Evolutionary conservation across 139 green algal genomes (phyloP), one percentile per base, ranked within the genome.

Genomic region (Chlorella sp.): DNA sequence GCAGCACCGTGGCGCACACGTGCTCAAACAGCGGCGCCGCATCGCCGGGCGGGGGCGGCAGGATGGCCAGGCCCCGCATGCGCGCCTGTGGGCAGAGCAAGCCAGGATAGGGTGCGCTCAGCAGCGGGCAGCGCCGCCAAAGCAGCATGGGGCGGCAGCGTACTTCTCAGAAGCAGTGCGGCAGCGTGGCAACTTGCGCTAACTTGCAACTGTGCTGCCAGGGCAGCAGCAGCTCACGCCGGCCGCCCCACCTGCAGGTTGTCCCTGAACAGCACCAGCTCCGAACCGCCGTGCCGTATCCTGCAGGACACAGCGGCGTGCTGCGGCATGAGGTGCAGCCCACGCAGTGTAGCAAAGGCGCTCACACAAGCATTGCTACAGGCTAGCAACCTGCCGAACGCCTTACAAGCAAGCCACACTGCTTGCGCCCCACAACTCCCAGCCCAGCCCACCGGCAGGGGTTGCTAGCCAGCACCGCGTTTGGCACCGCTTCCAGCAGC

Each of bases 1-100:
- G 95, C 86, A 98, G 89, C 67, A 99, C 77, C 48, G 96, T 99
- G 44, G 90, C 87, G 20, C 88, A 87, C 30, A 97, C 73, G 77
- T 98, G 93, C 41, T 91, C 76, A 84, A 92, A 88, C 20, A 86
- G 32, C 62, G 80, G 76, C 30, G 70, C 64, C 22, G 69, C 89
- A 43, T 80, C 84, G 73, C 5, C 78, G 85, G 83, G 82, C 41
- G 65, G 7, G 0, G 87, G 83, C 16, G 92, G 87, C 74, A 96
- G 54, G 44, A 96, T 86, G 79, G 89, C 94, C 32, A 91, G 77
- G 0, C 90, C 87, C 24, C 88, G 83, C 89, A 97, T 92, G 51
- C 51, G 51, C 16, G 51, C 51, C 51, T 60, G 51, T 54, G 51
- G 9, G 51, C 51, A 60, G n/a, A n/a, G n/a, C n/a, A n/a, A n/a